phyloP scores from a whole-genome alignment of 2,329 filamentous ascomycete species.

The Didymella pinodella region DNA sequence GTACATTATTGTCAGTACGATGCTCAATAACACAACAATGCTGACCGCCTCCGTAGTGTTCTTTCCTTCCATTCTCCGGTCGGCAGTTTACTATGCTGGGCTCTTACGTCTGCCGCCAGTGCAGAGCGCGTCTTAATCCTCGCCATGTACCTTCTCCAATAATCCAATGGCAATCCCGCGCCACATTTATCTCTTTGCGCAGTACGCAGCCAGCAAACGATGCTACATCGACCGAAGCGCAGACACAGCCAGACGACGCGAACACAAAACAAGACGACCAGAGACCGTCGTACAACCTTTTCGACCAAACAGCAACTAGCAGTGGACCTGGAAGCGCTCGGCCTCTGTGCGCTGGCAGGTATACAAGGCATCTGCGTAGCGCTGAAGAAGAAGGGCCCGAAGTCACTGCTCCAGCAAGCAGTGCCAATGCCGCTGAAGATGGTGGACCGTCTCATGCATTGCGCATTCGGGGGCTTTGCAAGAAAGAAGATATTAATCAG shows the following conservation, averaged over 20 bases:
- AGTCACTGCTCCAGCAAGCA: background rate
- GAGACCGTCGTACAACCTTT: constrained; percentile 10
- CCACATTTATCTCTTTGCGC: constrained; percentile 45
- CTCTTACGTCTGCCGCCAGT: constrained; percentile 47
- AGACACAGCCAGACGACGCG: constrained; percentile 12
- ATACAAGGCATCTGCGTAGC: constrained; percentile 27
- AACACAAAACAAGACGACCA: constrained; percentile 3
- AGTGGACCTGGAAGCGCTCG: background rate
- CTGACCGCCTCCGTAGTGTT: constrained; percentile 15
- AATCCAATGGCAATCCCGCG: constrained; percentile 43
- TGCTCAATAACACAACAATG: background rate
- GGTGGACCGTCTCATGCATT: constrained; percentile 2
- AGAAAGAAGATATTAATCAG: constrained; percentile 14
- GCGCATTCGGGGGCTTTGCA: constrained; percentile 20
- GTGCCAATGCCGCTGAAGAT: background rate
- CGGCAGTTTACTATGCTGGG: constrained; percentile 37
- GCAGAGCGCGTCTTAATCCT: constrained; percentile 36
- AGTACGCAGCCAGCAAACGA: constrained; percentile 18
- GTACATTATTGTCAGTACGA: constrained; percentile 3
- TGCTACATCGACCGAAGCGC: constrained; percentile 19
- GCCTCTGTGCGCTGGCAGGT: constrained; percentile 23
- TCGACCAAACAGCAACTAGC: constrained; percentile 4
- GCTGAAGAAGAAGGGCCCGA: background rate
- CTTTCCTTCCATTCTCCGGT: constrained; percentile 4
- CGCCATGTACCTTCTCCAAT: constrained; percentile 12